Evolutionary conservation across 805 yeast species (phyloP).

Genomic region (Peterozyma toletana): DNA sequence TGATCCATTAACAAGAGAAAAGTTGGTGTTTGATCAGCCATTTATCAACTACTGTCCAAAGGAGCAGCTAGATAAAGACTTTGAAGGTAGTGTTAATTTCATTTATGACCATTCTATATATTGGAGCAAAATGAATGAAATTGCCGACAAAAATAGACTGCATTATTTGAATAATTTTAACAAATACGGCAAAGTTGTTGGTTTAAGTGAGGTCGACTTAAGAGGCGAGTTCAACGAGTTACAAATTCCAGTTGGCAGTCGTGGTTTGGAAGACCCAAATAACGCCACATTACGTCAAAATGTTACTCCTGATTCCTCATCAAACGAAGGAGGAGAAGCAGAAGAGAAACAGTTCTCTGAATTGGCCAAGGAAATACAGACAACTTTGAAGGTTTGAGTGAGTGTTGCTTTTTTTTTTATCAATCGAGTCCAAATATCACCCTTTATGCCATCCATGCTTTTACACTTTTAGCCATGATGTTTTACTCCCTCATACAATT

Average conservation of each 20-base stretch:
- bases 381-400: not conserved
- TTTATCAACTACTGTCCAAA: conserved; percentile 78
- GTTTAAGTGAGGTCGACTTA: conserved; percentile 77
- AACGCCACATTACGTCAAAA: not conserved
- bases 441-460: not conserved
- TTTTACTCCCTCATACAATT: too few relatives aligned
- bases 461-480: not conserved
- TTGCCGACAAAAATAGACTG: conserved; percentile 51
- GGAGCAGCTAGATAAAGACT: conserved; percentile 68
- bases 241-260: conserved; percentile 6
- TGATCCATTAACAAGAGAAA: conserved; percentile 92
- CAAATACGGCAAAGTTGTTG: conserved; percentile 65
- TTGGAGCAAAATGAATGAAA: conserved; percentile 65
- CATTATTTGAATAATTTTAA: conserved; percentile 64
- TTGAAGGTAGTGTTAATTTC: conserved; percentile 83
- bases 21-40: conserved; percentile 87
- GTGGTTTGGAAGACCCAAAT: not conserved
- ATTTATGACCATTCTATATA: conserved; percentile 73
- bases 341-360: too few relatives aligned
- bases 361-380: not conserved
- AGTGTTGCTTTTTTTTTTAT: not conserved
- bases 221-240: conserved; percentile 25
- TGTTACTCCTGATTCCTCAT: not conserved
- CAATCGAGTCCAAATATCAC: not conserved
- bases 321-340: too few relatives aligned